These are phyloP conservation scores for Penicillium manginii DNA, from an alignment of 495 filamentous ascomycete genomes.

Conservation along the genomic window DNA sequence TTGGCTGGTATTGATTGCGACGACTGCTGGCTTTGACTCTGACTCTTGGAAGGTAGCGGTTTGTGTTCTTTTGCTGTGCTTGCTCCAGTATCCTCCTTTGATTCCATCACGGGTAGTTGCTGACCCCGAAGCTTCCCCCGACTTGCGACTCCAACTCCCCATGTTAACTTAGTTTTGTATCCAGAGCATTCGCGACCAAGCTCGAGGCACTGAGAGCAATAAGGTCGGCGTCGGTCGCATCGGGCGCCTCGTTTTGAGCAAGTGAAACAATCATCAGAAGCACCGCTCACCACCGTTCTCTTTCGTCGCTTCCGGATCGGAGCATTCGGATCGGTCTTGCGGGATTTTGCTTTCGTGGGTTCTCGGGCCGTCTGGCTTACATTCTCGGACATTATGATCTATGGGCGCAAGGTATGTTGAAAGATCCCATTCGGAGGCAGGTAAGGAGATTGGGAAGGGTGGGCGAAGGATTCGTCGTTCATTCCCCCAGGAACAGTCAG, in stretches of 20 bases:
- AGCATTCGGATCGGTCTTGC: conserved; percentile 30
- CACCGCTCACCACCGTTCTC: conserved; percentile 85
- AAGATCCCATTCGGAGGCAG: conserved; percentile 19
- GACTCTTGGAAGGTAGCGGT: conserved; percentile 15
- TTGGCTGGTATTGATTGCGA: conserved; percentile 11
- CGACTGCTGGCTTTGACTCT: conserved; percentile 17
- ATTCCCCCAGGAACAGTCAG: neutral
- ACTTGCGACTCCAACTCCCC: conserved; percentile 96
- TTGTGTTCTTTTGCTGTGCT: conserved; percentile 19
- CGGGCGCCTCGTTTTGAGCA: conserved; percentile 80
- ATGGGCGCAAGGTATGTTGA: conserved; percentile 11
- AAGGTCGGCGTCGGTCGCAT: conserved; percentile 91
- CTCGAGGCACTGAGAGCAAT: conserved; percentile 94
- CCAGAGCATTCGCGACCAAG: conserved; percentile 91
- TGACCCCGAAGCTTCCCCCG: conserved; percentile 92
- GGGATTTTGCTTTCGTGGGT: conserved; percentile 32
- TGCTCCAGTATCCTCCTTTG: conserved; percentile 23
- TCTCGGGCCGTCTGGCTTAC: conserved; percentile 19
- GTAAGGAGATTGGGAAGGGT: neutral
- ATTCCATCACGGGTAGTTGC: conserved; percentile 72
- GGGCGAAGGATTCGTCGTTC: neutral
- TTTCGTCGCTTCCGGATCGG: conserved; percentile 75
- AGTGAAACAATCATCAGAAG: conserved; percentile 93
- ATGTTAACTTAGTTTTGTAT: conserved; percentile 96
- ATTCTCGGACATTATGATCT: conserved; percentile 25